These are phyloP conservation scores for Teratosphaeria viscida DNA, from an alignment of 2,329 filamentous ascomycete species.

Conservation along the genomic window DNA sequence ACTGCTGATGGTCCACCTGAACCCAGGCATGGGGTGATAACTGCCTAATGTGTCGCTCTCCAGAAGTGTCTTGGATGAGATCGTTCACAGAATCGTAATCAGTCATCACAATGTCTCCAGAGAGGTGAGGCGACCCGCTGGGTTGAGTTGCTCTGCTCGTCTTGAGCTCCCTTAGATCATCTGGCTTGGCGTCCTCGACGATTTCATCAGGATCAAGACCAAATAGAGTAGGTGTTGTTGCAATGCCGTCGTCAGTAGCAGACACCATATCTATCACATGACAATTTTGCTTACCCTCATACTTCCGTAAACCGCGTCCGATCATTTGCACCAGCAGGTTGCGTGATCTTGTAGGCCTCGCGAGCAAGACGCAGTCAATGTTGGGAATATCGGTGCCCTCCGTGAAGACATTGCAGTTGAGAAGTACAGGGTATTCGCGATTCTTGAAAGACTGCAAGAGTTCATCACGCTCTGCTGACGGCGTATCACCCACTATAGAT, in stretches of 20 bases:
- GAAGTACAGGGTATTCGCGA: slow-evolving; percentile 69
- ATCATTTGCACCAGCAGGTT: slow-evolving; percentile 98
- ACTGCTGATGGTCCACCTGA: slow-evolving; percentile 57
- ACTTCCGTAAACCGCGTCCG: slow-evolving; percentile 77
- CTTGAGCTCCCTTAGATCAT: slow-evolving; percentile 51
- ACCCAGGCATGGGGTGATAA: slow-evolving; percentile 78
- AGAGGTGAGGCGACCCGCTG: not conserved
- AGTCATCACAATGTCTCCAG: slow-evolving; percentile 60
- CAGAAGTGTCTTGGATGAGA: slow-evolving; percentile 69
- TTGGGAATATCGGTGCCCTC: slow-evolving; percentile 98
- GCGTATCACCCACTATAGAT: slow-evolving; percentile 77
- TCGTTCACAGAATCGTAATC: slow-evolving; percentile 91
- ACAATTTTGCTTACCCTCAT: slow-evolving; percentile 73
- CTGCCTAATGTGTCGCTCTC: slow-evolving; percentile 66
- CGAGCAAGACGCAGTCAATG: slow-evolving; percentile 84
- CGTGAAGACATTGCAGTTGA: slow-evolving; percentile 95
- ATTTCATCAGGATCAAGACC: slow-evolving; percentile 78
- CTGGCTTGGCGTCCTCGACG: slow-evolving; percentile 47
- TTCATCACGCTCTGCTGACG: slow-evolving; percentile 54
- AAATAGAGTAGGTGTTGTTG: slow-evolving; percentile 85
- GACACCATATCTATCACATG: slow-evolving; percentile 96
- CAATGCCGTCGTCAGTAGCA: slow-evolving; percentile 69
- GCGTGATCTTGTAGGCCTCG: slow-evolving; percentile 79
- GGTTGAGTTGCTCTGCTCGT: not conserved
- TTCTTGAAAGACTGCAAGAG: slow-evolving; percentile 66